Percentiles rank a stretch among this genome's conserved stretches.
These are phyloP conservation scores for Fusarium oligoseptatum DNA, from an alignment of 2,329 filamentous ascomycete species.

Conservation along the genomic window DNA sequence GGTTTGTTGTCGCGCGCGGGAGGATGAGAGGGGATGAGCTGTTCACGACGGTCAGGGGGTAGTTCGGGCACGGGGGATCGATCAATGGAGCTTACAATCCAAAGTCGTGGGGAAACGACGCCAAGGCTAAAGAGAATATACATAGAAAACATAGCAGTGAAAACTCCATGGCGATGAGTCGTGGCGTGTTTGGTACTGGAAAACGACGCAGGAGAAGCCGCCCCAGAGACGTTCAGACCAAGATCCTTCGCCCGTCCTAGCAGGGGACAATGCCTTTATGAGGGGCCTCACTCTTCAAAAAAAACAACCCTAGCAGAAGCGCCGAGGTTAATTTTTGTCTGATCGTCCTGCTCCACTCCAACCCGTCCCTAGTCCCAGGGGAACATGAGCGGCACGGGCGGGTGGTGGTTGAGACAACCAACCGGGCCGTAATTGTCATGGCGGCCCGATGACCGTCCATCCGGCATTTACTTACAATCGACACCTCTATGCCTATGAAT, in stretches of 20 bases:
- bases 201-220: constrained; percentile 8
- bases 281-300: not conserved
- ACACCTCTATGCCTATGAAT: not conserved
- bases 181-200: not conserved
- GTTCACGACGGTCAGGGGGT: not conserved
- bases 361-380: not conserved
- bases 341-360: constrained; percentile 56
- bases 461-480: not conserved
- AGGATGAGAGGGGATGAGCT: constrained; percentile 13
- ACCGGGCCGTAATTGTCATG: not conserved
- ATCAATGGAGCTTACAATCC: not conserved
- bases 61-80: not conserved
- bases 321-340: constrained; percentile 2
- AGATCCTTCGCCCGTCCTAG: not conserved
- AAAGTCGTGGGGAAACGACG: not conserved
- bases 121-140: not conserved
- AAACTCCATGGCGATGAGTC: constrained; percentile 1
- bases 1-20: constrained; percentile 5
- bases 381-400: not conserved
- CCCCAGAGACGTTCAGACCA: not conserved
- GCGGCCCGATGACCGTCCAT: not conserved
- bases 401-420: not conserved
- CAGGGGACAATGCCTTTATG: constrained; percentile 21
- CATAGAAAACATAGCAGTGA: not conserved
- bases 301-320: constrained; percentile 3